A percentile compares a stretch with the other conserved stretches of the same genome.
Conservation (phyloP, 2,329 filamentous ascomycete genomes). For the Sarocladium kiliense region DNA sequence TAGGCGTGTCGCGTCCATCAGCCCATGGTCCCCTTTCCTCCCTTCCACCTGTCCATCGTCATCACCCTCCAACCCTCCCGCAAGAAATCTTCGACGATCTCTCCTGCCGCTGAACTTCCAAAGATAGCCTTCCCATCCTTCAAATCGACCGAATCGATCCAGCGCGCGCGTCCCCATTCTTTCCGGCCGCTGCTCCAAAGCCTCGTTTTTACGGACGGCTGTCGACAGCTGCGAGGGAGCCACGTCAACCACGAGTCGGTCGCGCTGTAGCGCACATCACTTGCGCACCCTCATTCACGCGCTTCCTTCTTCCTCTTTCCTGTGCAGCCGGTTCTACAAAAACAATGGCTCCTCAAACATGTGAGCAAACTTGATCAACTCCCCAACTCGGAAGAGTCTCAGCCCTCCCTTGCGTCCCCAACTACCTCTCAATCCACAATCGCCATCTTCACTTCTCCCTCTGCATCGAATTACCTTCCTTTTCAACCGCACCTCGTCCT, state of each 20-base stretch:
- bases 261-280: background rate
- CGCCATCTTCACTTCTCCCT: background rate
- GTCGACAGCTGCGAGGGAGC: background rate
- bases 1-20: background rate
- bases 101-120: no score
- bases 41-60: background rate
- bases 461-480: background rate
- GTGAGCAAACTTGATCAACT: slow-evolving; percentile 11
- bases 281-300: background rate
- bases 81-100: background rate
- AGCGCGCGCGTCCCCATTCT: background rate
- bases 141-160: background rate
- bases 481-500: background rate
- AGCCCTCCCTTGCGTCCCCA: slow-evolving; percentile 6
- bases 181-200: background rate
- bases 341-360: slow-evolving; percentile 16
- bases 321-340: background rate
- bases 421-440: background rate
- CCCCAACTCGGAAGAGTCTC: background rate
- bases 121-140: background rate
- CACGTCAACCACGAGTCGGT: background rate
- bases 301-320: background rate
- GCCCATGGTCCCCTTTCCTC: background rate
- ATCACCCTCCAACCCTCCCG: background rate
- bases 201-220: background rate